These are phyloP conservation scores for Pythium vanterpoolii DNA, from an alignment of 352 stramenopile species.

Conservation along the genomic window DNA sequence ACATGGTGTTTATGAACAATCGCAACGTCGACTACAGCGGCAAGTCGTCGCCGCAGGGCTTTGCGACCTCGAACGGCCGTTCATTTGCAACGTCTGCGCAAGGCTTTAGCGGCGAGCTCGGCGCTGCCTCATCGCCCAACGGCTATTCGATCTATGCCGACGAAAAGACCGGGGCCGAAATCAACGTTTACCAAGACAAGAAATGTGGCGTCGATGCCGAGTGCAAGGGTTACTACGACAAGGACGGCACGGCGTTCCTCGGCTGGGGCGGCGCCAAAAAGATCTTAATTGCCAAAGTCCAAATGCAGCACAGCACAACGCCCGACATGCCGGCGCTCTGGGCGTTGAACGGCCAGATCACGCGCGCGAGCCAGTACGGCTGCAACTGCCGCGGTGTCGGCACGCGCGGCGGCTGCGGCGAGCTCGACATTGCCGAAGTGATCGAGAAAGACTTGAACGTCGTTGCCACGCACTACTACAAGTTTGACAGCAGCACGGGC, in stretches of 20 bases:
- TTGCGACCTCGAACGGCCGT: constrained; percentile 48
- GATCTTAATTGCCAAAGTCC: constrained; percentile 70
- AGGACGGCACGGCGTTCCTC: constrained; percentile 48
- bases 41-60: constrained; percentile 52
- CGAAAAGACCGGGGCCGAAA: constrained; percentile 62
- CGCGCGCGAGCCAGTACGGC: constrained; percentile 69
- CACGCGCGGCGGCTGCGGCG: constrained; percentile 59
- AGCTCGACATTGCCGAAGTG: constrained; percentile 78
- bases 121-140: constrained; percentile 40
- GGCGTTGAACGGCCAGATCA: constrained; percentile 67
- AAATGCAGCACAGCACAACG: constrained; percentile 42
- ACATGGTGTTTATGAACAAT: constrained; percentile 87
- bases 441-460: constrained; percentile 54
- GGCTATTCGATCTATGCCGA: constrained; percentile 44
- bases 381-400: constrained; percentile 80
- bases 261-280: constrained; percentile 77
- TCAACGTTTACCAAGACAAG: constrained; percentile 71
- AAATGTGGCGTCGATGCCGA: constrained; percentile 43
- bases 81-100: constrained; percentile 35
- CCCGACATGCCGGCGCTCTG: constrained; percentile 71
- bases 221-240: constrained; percentile 70
- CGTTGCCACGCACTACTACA: constrained; percentile 82
- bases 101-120: constrained; percentile 49
- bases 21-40: constrained; percentile 72
- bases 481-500: constrained; percentile 57